A percentile compares a stretch with the other conserved stretches of the same genome.
Evolutionary conservation across 352 stramenopile genomes (phyloP).

Genomic region (Aphanomyces invadans): DNA sequence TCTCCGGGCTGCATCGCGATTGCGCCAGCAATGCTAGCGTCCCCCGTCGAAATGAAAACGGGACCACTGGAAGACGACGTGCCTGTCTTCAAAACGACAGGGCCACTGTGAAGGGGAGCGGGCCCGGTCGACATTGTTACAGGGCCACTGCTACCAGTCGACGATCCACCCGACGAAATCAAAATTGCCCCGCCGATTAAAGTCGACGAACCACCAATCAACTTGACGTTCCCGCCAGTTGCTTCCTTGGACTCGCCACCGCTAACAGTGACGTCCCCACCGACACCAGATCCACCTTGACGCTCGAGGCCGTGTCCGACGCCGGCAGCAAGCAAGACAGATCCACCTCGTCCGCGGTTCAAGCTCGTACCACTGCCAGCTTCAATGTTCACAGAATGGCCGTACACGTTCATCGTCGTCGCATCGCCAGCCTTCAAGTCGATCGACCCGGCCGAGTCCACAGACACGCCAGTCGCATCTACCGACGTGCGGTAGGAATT

Average conservation of each 20-base stretch:
- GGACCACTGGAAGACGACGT: slow-evolving; percentile 38
- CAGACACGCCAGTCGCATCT: slow-evolving; percentile 27
- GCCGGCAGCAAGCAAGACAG: slow-evolving; percentile 61
- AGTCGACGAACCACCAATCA: slow-evolving; percentile 38
- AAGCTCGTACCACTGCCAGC: slow-evolving; percentile 64
- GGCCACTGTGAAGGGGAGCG: slow-evolving; percentile 35
- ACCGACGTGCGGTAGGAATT: slow-evolving; percentile 1
- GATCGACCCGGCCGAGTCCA: slow-evolving; percentile 41
- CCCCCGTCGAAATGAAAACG: slow-evolving; percentile 34
- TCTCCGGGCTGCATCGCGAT: slow-evolving; percentile 40
- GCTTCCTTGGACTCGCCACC: slow-evolving; percentile 58
- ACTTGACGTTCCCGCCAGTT: slow-evolving; percentile 47
- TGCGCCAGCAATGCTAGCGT: slow-evolving; percentile 30
- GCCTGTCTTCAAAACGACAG: slow-evolving; percentile 40
- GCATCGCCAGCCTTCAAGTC: slow-evolving; percentile 53
- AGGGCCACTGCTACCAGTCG: slow-evolving; percentile 41
- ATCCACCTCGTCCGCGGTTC: slow-evolving; percentile 71
- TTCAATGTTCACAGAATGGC: slow-evolving; percentile 40
- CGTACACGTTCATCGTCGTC: slow-evolving; percentile 59
- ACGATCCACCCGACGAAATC: slow-evolving; percentile 36
- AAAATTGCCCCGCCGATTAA: slow-evolving; percentile 46
- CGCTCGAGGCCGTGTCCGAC: slow-evolving; percentile 54
- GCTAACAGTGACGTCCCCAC: slow-evolving; percentile 54
- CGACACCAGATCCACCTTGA: slow-evolving; percentile 64
- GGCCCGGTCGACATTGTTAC: slow-evolving; percentile 34